Evolutionary conservation across 768 basidiomycete genomes (phyloP), one percentile per base, ranked within the genome.

Genomic region (Tubosaeta brunneosetosa): DNA sequence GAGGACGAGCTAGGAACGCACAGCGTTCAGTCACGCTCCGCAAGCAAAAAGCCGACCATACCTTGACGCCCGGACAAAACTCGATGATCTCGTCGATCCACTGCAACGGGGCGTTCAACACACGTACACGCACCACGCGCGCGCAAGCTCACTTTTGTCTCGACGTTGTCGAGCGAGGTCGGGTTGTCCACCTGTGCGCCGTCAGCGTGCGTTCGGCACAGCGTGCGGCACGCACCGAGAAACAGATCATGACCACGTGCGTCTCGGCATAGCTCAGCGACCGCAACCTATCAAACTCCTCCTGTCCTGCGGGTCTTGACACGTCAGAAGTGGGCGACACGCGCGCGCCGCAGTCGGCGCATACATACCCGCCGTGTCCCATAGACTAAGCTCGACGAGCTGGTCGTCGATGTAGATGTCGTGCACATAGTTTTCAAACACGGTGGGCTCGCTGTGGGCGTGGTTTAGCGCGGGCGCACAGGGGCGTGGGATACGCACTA

Each of bases 241-340:
- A 97, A 71, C 95, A 97, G 25, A 97, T 76, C 88, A 97, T 89
- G 57, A 97, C 80, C 53, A 97, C 88, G 71, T 97, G 91, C 1
- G 95, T 97, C 70, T 97, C 95, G 9, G 95, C 90, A 68, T 97
- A 98, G 34, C 89, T 91, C n/a, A 98, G 73, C 11, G 94, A 95
- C 44, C 95, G 81, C 51, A 98, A 73, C 42, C 94, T 78, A 66
- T 95, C 95, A 64, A 98, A 98, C 63, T 95, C 93, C 74, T 95
- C 93, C 70, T 95, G 93, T 40, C 92, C 92, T 93, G 71, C 48
- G 36, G 60, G 45, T 47, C 72, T 68, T 74, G 59, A 60, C 57
- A 49, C 63, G 66, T 69, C 63, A 68, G 56, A 68, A 55, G 54
- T 61, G 61, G 56, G 41, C 47, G 44, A 40, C 38, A 46, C 49